Evolutionary conservation across 1,139 yeast genomes (phyloP).

Genomic region (Kodamaea anthophila): DNA sequence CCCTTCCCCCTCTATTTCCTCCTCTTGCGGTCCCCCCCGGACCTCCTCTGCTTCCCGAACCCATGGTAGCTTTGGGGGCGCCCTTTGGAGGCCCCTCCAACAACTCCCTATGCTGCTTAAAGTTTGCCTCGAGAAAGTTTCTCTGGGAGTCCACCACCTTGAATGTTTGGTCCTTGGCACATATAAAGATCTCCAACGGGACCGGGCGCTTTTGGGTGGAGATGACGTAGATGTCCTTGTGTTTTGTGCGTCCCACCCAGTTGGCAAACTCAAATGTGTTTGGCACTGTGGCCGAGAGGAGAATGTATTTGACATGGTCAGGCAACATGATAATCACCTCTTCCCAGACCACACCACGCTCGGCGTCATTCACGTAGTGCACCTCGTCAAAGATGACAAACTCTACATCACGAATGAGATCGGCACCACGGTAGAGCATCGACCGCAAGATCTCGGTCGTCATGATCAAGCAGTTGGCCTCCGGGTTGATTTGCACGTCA

Average conservation of each 20-base stretch:
- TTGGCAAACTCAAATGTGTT: constrained; percentile 96
- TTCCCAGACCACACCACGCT: constrained; percentile 99
- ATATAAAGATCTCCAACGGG: constrained; percentile 79
- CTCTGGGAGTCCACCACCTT: constrained; percentile 74
- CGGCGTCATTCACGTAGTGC: constrained; percentile 93
- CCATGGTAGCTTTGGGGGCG: constrained; percentile 32
- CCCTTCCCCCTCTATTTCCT: constrained; percentile 17
- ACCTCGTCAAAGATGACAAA: constrained; percentile 97
- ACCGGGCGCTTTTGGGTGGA: constrained; percentile 96
- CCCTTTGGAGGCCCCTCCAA: constrained; percentile 35
- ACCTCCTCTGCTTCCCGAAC: constrained; percentile 40
- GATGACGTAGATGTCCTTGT: constrained; percentile 90
- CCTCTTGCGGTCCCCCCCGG: constrained; percentile 43
- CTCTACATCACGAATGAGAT: constrained; percentile 91
- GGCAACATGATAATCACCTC: constrained; percentile 96
- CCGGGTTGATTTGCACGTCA: constrained; percentile 96
- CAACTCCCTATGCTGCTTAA: constrained; percentile 52
- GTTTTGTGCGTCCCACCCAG: constrained; percentile 97
- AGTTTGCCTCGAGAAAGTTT: constrained; percentile 60
- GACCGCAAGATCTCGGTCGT: constrained; percentile 94
- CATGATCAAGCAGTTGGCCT: constrained; percentile 94
- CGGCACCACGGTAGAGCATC: constrained; percentile 96
- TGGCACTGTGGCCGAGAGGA: constrained; percentile 94
- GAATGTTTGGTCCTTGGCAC: constrained; percentile 66
- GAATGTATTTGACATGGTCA: constrained; percentile 84